Base-by-base conservation (phyloP, 2,329 filamentous ascomycete species). In the Pestalotiopsis sp. region DNA sequence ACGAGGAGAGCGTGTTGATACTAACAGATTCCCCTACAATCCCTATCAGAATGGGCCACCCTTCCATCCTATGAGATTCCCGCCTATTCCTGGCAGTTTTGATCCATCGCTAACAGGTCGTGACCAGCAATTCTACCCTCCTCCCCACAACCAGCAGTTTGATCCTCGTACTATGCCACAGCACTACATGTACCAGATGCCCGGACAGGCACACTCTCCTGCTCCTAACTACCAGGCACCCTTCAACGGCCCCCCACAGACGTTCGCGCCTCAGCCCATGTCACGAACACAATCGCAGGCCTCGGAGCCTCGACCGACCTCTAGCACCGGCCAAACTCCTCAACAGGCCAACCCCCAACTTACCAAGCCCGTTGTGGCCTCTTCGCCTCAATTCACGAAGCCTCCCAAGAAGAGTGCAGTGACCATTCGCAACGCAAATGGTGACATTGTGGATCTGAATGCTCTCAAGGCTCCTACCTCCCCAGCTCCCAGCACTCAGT, bases 231-330 rank as follows among this genome's bases (percentile, higher is more conserved):
- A 82, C 71, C 83, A 84, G 69, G 84, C 85, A 66, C 80, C 80
- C 23, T 87, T 83, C 69, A 80, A 77, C 68, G 80, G 77, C 75
- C 72, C 81, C 76, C 63, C 81, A 75, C 75, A 82, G 76, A 74
- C 76, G 38, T 76, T 76, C 58, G 76, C 77, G 49, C 74, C 88
- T 70, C 88, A 92, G 78, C 86, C 91, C 84, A 95, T 97, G 92
- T 96, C 95, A 2, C 91, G 95, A 74, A 94, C 90, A 70, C 89
- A 92, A 2, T 97, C 94, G 2, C 93, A 96, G 80, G 87, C 92
- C 68, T 93, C 93, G n/a, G 72, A 77, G 60, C 70, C 90, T 75
- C 83, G 89, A 62, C 85, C 81, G 75, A 87, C 87, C 49, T 86
- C 91, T 31, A 92, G 93, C 81, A 93, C 84, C 79, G 90, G 78